A percentile compares a stretch with the other conserved stretches of the same genome.
Conservation (phyloP, 139 green algal genomes). For the Chlamydomonas applanata region DNA sequence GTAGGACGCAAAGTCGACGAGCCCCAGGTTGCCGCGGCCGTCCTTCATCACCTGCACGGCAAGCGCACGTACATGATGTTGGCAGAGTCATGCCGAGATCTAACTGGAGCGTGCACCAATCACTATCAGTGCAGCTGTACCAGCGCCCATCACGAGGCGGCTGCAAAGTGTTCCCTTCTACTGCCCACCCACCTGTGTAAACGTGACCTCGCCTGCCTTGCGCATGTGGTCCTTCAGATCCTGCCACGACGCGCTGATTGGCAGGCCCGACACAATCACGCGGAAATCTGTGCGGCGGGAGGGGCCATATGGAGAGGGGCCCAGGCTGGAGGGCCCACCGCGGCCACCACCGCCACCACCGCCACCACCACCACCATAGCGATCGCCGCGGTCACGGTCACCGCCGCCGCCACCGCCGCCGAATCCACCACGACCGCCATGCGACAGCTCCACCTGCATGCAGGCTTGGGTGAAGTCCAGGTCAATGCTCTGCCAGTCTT, state of each 20-base stretch:
- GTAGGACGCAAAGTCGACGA: slow-evolving; percentile 59
- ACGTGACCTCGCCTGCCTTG: slow-evolving; percentile 59
- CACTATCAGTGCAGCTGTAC: not conserved
- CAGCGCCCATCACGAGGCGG: not conserved
- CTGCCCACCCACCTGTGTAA: slow-evolving; percentile 54
- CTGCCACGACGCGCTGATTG: slow-evolving; percentile 86
- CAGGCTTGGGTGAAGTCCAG: not conserved
- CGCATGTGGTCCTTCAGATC: slow-evolving; percentile 94
- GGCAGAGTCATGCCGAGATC: not conserved
- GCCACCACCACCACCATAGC: slow-evolving; percentile 17
- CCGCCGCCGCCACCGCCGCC: slow-evolving; percentile 22
- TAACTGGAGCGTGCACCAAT: not conserved
- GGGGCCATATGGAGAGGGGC: slow-evolving; percentile 36
- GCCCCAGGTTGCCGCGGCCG: slow-evolving; percentile 50
- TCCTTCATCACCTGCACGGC: slow-evolving; percentile 59
- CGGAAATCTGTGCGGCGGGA: slow-evolving; percentile 60
- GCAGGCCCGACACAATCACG: slow-evolving; percentile 77
- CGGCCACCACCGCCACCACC: slow-evolving; percentile 19
- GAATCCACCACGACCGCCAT: slow-evolving; percentile 11
- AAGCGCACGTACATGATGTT: not conserved
- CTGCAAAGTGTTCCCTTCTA: too few relatives aligned
- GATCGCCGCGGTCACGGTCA: slow-evolving; percentile 15
- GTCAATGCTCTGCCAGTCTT: too few relatives aligned
- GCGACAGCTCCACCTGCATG: slow-evolving; percentile 30
- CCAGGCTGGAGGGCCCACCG: slow-evolving; percentile 13